phyloP scores from a whole-genome alignment of 2,329 filamentous ascomycete species.

The Aspergillus sp. region DNA sequence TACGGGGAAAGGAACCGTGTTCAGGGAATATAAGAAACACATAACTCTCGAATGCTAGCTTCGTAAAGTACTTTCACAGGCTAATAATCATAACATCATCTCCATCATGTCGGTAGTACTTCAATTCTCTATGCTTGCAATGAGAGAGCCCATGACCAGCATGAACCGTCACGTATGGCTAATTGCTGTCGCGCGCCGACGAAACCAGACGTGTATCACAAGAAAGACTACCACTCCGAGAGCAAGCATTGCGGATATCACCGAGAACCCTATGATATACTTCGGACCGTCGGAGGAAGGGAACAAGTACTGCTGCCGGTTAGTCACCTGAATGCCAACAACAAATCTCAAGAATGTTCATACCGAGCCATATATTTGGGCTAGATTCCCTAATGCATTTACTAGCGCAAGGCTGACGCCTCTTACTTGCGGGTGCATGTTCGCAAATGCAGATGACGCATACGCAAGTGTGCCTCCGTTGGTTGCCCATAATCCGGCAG shows the following conservation, averaged over 20 bases:
- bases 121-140: too few relatives aligned
- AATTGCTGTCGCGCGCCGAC: not conserved
- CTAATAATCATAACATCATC: not conserved
- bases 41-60: too few relatives aligned
- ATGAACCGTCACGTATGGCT: not conserved
- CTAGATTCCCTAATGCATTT: slow-evolving; percentile 57
- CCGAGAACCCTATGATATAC: slow-evolving; percentile 49
- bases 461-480: slow-evolving; percentile 56
- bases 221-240: slow-evolving; percentile 33
- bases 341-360: not conserved
- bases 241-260: slow-evolving; percentile 35
- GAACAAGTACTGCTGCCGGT: slow-evolving; percentile 46
- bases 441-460: slow-evolving; percentile 54
- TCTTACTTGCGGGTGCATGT: slow-evolving; percentile 53
- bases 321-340: not conserved
- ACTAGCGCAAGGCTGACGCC: slow-evolving; percentile 56
- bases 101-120: too few relatives aligned
- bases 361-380: slow-evolving; percentile 55
- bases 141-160: not conserved
- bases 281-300: slow-evolving; percentile 52
- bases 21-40: too few relatives aligned
- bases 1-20: too few relatives aligned
- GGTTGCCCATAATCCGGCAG: slow-evolving; percentile 55
- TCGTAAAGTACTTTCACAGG: not conserved
- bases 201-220: slow-evolving; percentile 26